Evolutionary conservation across 2,329 filamentous ascomycete genomes (phyloP).

Genomic region (Colletotrichum caudatum): DNA sequence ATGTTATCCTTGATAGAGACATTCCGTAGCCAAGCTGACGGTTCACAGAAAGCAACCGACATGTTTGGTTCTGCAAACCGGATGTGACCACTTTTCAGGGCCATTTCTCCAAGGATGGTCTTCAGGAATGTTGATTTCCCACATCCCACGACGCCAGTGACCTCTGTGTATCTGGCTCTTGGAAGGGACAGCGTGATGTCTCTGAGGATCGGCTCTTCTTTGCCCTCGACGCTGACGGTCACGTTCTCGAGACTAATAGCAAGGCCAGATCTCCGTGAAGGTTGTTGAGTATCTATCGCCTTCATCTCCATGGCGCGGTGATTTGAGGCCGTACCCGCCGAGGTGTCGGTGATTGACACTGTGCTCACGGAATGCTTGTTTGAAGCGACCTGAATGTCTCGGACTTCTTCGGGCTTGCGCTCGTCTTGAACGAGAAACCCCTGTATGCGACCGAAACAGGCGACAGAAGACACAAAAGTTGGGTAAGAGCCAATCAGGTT

Average conservation of each 20-base stretch:
- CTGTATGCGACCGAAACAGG: constrained; percentile 43
- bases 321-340: neutral
- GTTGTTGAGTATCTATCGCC: neutral
- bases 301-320: neutral
- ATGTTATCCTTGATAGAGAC: constrained; percentile 43
- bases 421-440: constrained; percentile 39
- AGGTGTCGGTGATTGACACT: neutral
- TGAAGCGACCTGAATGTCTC: neutral
- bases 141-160: constrained; percentile 32
- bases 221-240: constrained; percentile 6
- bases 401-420: neutral
- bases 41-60: constrained; percentile 42
- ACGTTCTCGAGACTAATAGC: neutral
- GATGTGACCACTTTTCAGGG: neutral
- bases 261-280: neutral
- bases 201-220: constrained; percentile 23
- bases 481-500: constrained; percentile 39
- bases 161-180: constrained; percentile 20
- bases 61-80: rapidly evolving
- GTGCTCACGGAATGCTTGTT: constrained; percentile 8
- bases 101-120: constrained; percentile 44
- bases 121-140: constrained; percentile 44
- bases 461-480: constrained; percentile 21
- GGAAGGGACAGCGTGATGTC: constrained; percentile 19
- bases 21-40: constrained; percentile 44